Base-by-base conservation (phyloP, 306 rosid species). In the Arachis hypogaea region DNA sequence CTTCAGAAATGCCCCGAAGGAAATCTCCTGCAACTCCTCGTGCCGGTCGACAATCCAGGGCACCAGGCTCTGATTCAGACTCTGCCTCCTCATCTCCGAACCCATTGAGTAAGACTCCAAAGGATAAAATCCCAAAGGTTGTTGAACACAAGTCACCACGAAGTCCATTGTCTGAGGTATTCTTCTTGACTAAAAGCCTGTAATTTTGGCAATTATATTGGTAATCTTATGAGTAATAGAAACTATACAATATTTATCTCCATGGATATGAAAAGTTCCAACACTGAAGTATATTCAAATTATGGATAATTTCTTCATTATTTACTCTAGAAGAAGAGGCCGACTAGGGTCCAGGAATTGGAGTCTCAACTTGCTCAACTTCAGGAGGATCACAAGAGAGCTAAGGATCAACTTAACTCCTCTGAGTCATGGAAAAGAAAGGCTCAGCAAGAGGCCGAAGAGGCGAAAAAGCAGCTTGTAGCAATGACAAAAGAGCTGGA, bases 401-500 rank as follows among this genome's bases (percentile, higher is more conserved):
- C 92, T 40, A 88, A 82, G 72, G 98, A 90, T 36, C 94, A 88
- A 81, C 78, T 88, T 68, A 87, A 72, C 80, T 69, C 86, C 18
- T 81, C 89, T 1, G 96, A 92, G 72, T 82, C 89, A 40, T 62
- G 74, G 69, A 88, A 82, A 88, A 92, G 78, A 63, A 84, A 79
- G 78, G 85, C 68, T 64, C 90, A 86, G 73, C 84, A 81, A 59
- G 96, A 93, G 65, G 90, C 90, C 45, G 96, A 93, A 76, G 95
- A 88, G 69, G 96, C 91, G 64, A 88, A 83, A 70, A 82, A 78
- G 64, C 81, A 83, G 82, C 83, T 87, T 58, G 46, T 69, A 59
- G 82, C 72, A 69, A 70, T 86, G 88, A 80, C 92, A 44, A 83
- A 81, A 55, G 82, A 84, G 73, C 88, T 90, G 46, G 91, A 90